A percentile compares a stretch with the other conserved stretches of the same genome.
These are phyloP conservation scores for Zangia roseola DNA, from an alignment of 768 basidiomycete species.

Conservation along the genomic window DNA sequence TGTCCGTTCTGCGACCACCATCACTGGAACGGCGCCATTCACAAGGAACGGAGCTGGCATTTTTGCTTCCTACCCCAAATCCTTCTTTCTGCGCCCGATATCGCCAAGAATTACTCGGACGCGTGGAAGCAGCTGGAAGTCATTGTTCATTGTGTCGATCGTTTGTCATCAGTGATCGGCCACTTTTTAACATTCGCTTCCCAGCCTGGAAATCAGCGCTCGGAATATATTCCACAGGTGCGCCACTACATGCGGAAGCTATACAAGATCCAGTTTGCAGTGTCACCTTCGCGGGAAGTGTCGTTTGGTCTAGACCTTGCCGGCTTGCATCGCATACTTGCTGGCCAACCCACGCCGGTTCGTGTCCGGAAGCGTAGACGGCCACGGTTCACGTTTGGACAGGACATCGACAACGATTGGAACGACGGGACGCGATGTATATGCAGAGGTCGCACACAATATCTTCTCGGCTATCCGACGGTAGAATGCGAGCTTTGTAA, in stretches of 20 bases:
- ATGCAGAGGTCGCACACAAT: slow-evolving; percentile 66
- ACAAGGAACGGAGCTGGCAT: slow-evolving; percentile 81
- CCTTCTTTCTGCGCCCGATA: slow-evolving; percentile 69
- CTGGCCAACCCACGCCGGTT: slow-evolving; percentile 55
- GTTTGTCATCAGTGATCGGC: slow-evolving; percentile 70
- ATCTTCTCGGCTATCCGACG: slow-evolving; percentile 57
- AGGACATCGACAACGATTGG: slow-evolving; percentile 75
- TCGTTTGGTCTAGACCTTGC: slow-evolving; percentile 84
- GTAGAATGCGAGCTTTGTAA: slow-evolving; percentile 68
- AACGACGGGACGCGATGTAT: slow-evolving; percentile 76
- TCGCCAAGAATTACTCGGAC: slow-evolving; percentile 75
- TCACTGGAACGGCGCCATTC: slow-evolving; percentile 86
- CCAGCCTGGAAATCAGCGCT: slow-evolving; percentile 66
- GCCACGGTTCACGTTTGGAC: slow-evolving; percentile 69
- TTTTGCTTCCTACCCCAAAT: slow-evolving; percentile 77
- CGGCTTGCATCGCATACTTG: slow-evolving; percentile 77
- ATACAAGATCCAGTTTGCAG: slow-evolving; percentile 86
- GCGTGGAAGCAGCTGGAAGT: slow-evolving; percentile 79
- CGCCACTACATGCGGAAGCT: slow-evolving; percentile 90
- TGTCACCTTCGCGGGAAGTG: slow-evolving; percentile 76
- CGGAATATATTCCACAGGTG: slow-evolving; percentile 77
- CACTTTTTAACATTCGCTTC: slow-evolving; percentile 77
- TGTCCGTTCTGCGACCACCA: slow-evolving; percentile 91
- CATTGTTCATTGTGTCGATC: slow-evolving; percentile 77
- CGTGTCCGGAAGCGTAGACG: slow-evolving; percentile 55